Base-by-base conservation (phyloP, 805 yeast genomes). In the Candida ficus region DNA sequence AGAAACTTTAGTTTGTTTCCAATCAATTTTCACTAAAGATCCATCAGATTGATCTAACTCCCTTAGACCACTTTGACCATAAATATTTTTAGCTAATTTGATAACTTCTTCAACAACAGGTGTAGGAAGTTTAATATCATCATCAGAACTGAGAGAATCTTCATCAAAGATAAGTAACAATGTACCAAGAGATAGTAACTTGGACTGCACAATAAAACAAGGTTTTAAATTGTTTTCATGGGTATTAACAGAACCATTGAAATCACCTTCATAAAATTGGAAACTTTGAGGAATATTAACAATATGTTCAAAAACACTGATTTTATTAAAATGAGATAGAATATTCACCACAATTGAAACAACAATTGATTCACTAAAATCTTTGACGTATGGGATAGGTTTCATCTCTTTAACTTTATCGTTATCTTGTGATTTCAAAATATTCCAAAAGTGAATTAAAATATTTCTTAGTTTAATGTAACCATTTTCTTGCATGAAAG, bases 401-500 rank as follows among this genome's bases (percentile, higher is more conserved):
- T 64, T 68, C 16, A 66, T 46, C 33, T 61, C 50, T 27, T 58
- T 37, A 35, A 62, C 32, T 40, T 60, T 47, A 27, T 52, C 49
- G 12, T 53, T 48, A 17, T 56, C 59, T 12, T 56, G 43, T 1
- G 33, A 16, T 0, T 33, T 42, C 28, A 65, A 42, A 26, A 56
- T 32, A 17, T 47, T 46, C 42, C 62, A 51, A 45, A 57, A 60
- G 46, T 54, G 46, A 45, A 56, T 10, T 45, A 57, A 25, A 33
- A 50, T 30, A 4, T 62, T 57, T 30, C 58, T 60, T 33, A 70
- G 52, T 5, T 47, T 50, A 3, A 58, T 51, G 41, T 70, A 70
- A 4, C 80, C 79, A 8, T 72, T 75, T 31, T 62, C 54, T 50
- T 79, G 80, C 41, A 78, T 61, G 33, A 80, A 68, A n/a, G 71